Percentiles rank a stretch among this genome's conserved stretches.
Evolutionary conservation across 2,329 filamentous ascomycete species (phyloP).

Genomic region (Orbilia javanica): DNA sequence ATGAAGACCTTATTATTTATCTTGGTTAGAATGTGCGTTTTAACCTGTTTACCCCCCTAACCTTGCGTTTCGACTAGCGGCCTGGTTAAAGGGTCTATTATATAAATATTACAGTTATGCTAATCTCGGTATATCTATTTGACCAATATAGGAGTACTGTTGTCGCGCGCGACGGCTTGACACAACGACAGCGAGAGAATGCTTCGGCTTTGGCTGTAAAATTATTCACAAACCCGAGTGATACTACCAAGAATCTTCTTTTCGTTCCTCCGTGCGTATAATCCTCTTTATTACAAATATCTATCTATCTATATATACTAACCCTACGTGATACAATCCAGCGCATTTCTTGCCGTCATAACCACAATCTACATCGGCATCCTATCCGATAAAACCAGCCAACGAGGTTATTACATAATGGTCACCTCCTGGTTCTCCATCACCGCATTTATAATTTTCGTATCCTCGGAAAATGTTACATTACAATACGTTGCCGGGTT

Average conservation of each 20-base stretch:
- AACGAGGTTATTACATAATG: conserved; percentile 38
- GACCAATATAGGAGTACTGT: conserved; percentile 26
- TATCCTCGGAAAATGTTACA: not conserved
- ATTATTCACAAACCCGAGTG: not conserved
- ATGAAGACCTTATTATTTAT: conserved; percentile 36
- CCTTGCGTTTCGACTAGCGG: too few relatives aligned
- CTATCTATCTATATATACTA: too few relatives aligned
- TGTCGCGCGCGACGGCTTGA: conserved; percentile 11
- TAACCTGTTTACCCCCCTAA: not conserved
- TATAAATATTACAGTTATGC: not conserved
- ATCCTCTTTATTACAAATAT: not conserved
- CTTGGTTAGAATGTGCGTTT: conserved; percentile 15
- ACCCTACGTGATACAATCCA: not conserved
- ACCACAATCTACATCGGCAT: conserved; percentile 22
- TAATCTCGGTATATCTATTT: not conserved
- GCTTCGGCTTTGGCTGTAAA: not conserved
- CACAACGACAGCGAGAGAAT: not conserved
- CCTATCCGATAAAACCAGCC: conserved; percentile 15
- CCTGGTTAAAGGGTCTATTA: too few relatives aligned
- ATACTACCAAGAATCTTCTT: not conserved
- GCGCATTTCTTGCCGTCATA: conserved; percentile 27
- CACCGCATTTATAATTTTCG: conserved; percentile 20
- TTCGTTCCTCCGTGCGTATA: conserved; percentile 32
- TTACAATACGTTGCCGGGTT: conserved; percentile 24
- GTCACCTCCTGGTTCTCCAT: conserved; percentile 25